phyloP scores from a whole-genome alignment of 2,329 filamentous ascomycete species.

The Fusarium agapanthi region DNA sequence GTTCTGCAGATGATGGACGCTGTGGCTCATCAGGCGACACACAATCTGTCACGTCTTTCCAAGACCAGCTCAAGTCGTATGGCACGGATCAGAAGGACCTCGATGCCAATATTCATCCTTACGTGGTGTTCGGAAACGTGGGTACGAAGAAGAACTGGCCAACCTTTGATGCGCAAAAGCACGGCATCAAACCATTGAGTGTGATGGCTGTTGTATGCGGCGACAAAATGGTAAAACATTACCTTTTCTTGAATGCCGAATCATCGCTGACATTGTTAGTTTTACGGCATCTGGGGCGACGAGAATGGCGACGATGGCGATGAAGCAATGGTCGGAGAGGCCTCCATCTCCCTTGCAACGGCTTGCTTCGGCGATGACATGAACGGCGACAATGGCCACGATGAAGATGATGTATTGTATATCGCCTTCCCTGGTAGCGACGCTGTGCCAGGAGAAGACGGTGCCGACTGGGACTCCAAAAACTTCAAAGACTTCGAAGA shows the following conservation, averaged over 20 bases:
- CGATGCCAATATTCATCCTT: slow-evolving; percentile 61
- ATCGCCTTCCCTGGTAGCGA: slow-evolving; percentile 66
- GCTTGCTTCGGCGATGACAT: slow-evolving; percentile 63
- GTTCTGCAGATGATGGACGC: slow-evolving; percentile 52
- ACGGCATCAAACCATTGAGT: slow-evolving; percentile 59
- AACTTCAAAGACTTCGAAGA: slow-evolving; percentile 59
- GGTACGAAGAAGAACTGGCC: slow-evolving; percentile 45
- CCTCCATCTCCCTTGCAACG: slow-evolving; percentile 65
- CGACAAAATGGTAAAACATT: slow-evolving; percentile 51
- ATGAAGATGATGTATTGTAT: slow-evolving; percentile 66
- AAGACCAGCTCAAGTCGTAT: slow-evolving; percentile 49
- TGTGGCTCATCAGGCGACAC: slow-evolving; percentile 56
- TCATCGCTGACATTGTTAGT: slow-evolving; percentile 41
- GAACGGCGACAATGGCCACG: slow-evolving; percentile 65
- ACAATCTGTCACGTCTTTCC: slow-evolving; percentile 59
- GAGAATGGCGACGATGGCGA: slow-evolving; percentile 63
- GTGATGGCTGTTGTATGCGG: slow-evolving; percentile 65
- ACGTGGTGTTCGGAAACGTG: slow-evolving; percentile 63
- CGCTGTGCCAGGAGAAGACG: slow-evolving; percentile 63
- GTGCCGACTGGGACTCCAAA: slow-evolving; percentile 63
- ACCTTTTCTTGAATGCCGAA: fast-evolving
- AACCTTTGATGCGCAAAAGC: slow-evolving; percentile 52
- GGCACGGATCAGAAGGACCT: slow-evolving; percentile 52
- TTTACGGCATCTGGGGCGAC: slow-evolving; percentile 70
- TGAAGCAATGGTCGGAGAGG: slow-evolving; percentile 62